phyloP scores from a whole-genome alignment of 2,329 filamentous ascomycete genomes.

The Septoria linicola region DNA sequence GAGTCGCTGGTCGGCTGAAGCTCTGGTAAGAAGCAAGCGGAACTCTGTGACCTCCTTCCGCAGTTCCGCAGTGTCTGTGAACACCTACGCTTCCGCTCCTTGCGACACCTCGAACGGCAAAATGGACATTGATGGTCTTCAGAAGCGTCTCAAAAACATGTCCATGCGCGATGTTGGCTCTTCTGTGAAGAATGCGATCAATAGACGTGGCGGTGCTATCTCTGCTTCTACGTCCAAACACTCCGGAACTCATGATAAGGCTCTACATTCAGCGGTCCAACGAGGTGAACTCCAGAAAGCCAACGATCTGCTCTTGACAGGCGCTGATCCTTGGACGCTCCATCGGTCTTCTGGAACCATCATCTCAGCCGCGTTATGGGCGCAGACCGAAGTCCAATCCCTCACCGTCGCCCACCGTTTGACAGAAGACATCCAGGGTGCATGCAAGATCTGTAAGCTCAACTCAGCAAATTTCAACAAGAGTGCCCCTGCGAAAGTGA shows the following conservation, averaged over 20 bases:
- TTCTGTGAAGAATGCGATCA: conserved; percentile 14
- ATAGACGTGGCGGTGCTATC: conserved; percentile 1
- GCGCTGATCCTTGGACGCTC: conserved; percentile 19
- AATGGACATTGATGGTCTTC: conserved; percentile 30
- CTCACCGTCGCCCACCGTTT: conserved; percentile 23
- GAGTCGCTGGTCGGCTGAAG: conserved; percentile 30
- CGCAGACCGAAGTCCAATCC: conserved; percentile 19
- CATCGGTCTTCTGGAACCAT: conserved; percentile 18
- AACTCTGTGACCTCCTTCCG: conserved; percentile 24
- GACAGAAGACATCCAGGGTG: conserved; percentile 23
- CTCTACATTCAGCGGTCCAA: conserved; percentile 21
- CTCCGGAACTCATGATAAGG: conserved; percentile 20
- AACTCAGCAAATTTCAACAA: conserved; percentile 19
- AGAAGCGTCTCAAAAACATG: conserved; percentile 28
- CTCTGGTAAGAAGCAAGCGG: conserved; percentile 20
- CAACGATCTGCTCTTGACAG: conserved; percentile 20
- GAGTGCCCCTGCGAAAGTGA: conserved; percentile 22
- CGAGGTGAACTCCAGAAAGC: conserved; percentile 23
- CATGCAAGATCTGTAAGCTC: conserved; percentile 22
- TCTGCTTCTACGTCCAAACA: conserved; percentile 9
- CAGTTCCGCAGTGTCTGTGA: conserved; percentile 29
- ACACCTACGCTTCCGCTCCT: conserved; percentile 30
- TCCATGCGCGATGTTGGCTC: conserved; percentile 24
- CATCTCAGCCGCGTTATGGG: conserved; percentile 24
- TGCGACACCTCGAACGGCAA: conserved; percentile 29